Conservation (phyloP, 805 yeast genomes). For the Hanseniaspora opuntiae region DNA sequence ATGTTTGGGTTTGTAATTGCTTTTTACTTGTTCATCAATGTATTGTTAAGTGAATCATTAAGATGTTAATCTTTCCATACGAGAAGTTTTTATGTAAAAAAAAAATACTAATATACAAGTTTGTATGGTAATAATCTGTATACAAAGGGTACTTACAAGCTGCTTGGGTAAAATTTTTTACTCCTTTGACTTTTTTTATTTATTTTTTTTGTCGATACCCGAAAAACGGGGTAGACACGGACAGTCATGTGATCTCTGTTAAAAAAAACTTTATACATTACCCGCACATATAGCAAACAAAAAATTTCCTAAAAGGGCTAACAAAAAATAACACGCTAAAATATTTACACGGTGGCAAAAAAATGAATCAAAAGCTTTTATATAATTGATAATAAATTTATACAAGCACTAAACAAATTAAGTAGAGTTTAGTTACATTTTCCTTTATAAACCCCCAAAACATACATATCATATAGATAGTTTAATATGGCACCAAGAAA, state of each 20-base stretch:
- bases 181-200: neutral
- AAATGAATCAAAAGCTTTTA: neutral
- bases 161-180: neutral
- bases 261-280: neutral
- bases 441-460: neutral
- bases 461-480: neutral
- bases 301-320: neutral
- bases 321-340: neutral
- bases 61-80: too few relatives aligned
- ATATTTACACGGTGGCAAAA: neutral
- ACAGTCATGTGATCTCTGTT: neutral
- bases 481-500: constrained; percentile 70
- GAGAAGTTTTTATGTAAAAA: too few relatives aligned
- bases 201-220: neutral
- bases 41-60: too few relatives aligned
- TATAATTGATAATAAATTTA: too few relatives aligned
- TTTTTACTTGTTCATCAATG: too few relatives aligned
- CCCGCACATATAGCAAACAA: neutral
- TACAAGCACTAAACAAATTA: too few relatives aligned
- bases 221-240: constrained; percentile 4
- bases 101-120: too few relatives aligned
- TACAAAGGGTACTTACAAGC: too few relatives aligned
- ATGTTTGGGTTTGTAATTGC: too few relatives aligned
- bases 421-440: too few relatives aligned
- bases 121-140: too few relatives aligned